phyloP scores from a whole-genome alignment of 441 rosid species.

The Gossypium lobatum region DNA sequence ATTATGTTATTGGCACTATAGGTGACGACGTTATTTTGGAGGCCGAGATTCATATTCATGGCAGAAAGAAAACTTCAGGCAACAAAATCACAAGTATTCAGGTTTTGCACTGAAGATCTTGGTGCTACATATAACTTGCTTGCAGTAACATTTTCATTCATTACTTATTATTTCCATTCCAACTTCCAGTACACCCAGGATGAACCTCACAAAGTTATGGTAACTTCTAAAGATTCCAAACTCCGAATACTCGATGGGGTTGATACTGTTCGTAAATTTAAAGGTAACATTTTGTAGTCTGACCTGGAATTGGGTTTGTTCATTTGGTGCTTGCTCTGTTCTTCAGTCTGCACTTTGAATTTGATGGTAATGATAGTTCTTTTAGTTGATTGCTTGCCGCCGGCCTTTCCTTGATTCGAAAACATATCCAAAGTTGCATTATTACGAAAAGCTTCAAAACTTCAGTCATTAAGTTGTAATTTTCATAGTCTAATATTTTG shows the following conservation, averaged over 20 bases:
- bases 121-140: neutral
- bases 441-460: neutral
- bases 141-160: neutral
- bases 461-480: neutral
- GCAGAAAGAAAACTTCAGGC: conserved; percentile 41
- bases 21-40: conserved; percentile 42
- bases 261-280: conserved; percentile 52
- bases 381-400: too few relatives aligned
- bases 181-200: conserved; percentile 53
- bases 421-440: neutral
- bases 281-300: conserved; percentile 39
- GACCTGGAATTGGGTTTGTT: neutral
- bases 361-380: too few relatives aligned
- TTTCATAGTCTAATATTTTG: neutral
- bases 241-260: conserved; percentile 49
- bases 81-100: conserved; percentile 67
- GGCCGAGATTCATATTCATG: conserved; percentile 38
- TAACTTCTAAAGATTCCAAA: conserved; percentile 73
- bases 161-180: conserved; percentile 17
- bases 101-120: conserved; percentile 29
- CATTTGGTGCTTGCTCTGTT: neutral
- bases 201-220: conserved; percentile 48
- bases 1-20: conserved; percentile 11
- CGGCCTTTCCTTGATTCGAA: neutral
- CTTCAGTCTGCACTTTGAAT: neutral